These are phyloP conservation scores for Serendipita sp. DNA, from an alignment of 768 basidiomycete genomes.

Conservation along the genomic window DNA sequence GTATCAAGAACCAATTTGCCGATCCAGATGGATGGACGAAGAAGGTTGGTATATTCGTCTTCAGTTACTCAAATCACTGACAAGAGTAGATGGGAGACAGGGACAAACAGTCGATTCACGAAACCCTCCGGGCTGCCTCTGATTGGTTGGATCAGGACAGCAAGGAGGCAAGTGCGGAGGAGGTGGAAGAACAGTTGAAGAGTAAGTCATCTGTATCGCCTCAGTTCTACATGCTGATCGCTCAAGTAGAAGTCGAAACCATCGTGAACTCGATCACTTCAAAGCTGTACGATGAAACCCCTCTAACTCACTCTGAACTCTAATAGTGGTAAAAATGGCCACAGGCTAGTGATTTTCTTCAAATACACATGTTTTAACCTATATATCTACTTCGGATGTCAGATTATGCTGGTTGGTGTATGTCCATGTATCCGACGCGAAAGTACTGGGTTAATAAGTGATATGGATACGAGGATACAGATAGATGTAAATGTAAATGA, in stretches of 20 bases:
- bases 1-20: constrained; percentile 27
- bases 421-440: too few relatives aligned
- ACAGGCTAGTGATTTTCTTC: not conserved
- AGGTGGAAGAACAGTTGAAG: constrained; percentile 29
- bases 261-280: constrained; percentile 27
- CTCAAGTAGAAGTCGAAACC: constrained; percentile 16
- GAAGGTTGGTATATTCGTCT: constrained; percentile 17
- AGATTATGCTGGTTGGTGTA: not conserved
- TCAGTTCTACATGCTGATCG: not conserved
- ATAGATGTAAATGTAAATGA: too few relatives aligned
- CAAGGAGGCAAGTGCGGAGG: constrained; percentile 25
- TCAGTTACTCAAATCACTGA: not conserved
- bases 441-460: too few relatives aligned
- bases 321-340: too few relatives aligned
- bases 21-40: constrained; percentile 30
- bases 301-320: not conserved
- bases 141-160: constrained; percentile 29
- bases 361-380: not conserved
- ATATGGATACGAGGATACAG: too few relatives aligned
- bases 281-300: constrained; percentile 18
- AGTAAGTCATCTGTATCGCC: constrained; percentile 6
- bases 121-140: constrained; percentile 27
- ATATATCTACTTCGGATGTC: not conserved
- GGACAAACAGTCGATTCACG: constrained; percentile 22
- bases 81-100: not conserved